A percentile compares a stretch with the other conserved stretches of the same genome.
phyloP scores from a whole-genome alignment of 805 yeast species.

The Cyberlindnera euphorbiae region DNA sequence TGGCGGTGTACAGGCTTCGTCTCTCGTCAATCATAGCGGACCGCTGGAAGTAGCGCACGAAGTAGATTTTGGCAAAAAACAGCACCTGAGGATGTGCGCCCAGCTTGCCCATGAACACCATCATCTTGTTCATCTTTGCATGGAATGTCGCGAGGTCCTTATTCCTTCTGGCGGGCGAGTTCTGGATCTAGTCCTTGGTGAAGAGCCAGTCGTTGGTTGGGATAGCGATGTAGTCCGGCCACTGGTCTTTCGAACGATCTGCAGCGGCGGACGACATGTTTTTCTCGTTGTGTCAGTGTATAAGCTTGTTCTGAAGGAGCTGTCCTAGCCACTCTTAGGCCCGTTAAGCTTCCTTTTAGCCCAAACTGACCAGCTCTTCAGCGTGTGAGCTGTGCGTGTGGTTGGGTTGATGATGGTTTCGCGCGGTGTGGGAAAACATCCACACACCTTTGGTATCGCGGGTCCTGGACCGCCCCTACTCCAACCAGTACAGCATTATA shows the following conservation, averaged over 20 bases:
- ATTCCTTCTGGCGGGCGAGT: constrained; percentile 5
- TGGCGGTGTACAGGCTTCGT: constrained; percentile 1
- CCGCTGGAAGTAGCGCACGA: constrained; percentile 21
- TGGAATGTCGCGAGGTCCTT: neutral
- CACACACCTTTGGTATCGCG: too few species aligned
- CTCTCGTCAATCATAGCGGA: constrained; percentile 2
- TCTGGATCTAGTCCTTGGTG: constrained; percentile 10
- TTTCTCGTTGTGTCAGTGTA: too few species aligned
- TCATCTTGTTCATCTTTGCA: constrained; percentile 1
- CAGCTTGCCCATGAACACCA: constrained; percentile 1
- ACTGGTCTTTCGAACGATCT: constrained; percentile 5
- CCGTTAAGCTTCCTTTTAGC: too few species aligned
- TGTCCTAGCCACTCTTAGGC: too few species aligned
- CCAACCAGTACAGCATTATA: too few species aligned
- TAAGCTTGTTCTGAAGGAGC: too few species aligned
- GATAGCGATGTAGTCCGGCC: constrained; percentile 18
- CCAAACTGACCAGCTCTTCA: too few species aligned
- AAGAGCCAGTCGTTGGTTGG: constrained; percentile 21
- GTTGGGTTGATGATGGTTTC: too few species aligned
- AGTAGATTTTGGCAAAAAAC: constrained; percentile 13
- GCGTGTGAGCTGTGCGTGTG: too few species aligned
- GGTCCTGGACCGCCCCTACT: too few species aligned
- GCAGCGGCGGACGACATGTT: too few species aligned
- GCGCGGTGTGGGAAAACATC: too few species aligned
- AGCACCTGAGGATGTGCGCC: neutral